These are phyloP conservation scores for Nowakowskiella sp. DNA, from an alignment of 192 early-diverging fungal genomes.

Conservation along the genomic window DNA sequence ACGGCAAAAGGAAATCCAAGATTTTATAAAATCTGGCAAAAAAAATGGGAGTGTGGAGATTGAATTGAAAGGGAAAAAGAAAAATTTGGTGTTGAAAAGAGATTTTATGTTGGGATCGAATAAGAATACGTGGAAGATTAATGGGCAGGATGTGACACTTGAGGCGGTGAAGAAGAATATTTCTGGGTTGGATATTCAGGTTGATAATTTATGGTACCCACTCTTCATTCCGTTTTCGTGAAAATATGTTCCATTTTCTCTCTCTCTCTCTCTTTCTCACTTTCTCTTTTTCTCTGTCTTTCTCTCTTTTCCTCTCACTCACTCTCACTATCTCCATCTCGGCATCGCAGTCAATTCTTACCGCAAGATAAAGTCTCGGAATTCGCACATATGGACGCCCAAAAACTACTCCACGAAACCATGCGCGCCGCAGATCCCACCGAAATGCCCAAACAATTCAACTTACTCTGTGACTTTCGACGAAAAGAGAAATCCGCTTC, in stretches of 20 bases:
- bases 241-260: not conserved
- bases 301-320: not conserved
- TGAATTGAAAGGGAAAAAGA: conserved; percentile 55
- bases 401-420: conserved; percentile 72
- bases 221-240: conserved; percentile 1
- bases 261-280: not conserved
- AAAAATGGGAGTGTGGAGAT: conserved; percentile 78
- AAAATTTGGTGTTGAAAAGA: conserved; percentile 7
- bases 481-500: conserved; percentile 20
- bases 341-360: conserved; percentile 71
- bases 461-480: conserved; percentile 45
- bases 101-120: conserved; percentile 40
- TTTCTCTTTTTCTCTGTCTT: too few relatives aligned
- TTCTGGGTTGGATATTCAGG: conserved; percentile 69
- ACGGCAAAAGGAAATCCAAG: conserved; percentile 78
- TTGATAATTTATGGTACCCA: conserved; percentile 85
- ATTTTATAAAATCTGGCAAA: conserved; percentile 86
- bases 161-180: conserved; percentile 60
- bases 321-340: conserved; percentile 7
- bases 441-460: conserved; percentile 57
- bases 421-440: conserved; percentile 71
- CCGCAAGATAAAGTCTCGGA: conserved; percentile 92
- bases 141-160: conserved; percentile 60
- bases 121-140: conserved; percentile 67
- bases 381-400: conserved; percentile 76